Base-by-base conservation (phyloP, 2,329 filamentous ascomycete genomes). In the Penicillium frequentans region DNA sequence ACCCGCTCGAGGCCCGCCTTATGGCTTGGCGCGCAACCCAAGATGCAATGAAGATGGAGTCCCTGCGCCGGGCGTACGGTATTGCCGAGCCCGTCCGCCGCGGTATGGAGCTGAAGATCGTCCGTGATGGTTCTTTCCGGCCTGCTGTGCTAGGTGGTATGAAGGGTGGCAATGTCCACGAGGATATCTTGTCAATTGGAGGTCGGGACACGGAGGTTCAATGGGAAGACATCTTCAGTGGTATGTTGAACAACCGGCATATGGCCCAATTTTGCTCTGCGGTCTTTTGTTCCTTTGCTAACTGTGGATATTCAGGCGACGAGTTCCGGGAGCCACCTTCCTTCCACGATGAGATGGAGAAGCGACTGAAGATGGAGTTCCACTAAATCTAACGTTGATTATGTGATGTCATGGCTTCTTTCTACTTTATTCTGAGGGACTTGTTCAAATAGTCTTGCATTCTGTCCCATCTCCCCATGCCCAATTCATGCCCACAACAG, bases 91-190 rank as follows among this genome's bases (percentile, higher is more conserved):
- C 95, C 3, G 87, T 98, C 68, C 87, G 92, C 56, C 86, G 93
- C 54, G 90, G 89, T 60, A 97, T 99, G 95, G 95, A 99, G 82
- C 83, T 96, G 74, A 90, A 91, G 84, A 93, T 96, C 72, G 87
- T 90, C 19, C 81, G 86, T 60, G 86, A 89, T 59, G 89, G 91
- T 19, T 74, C 71, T 75, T 96, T 92, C 89, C 84, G 86, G 69
- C 91, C 91, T 49, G 79, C 85, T 67, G 86, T 85, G 46, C 79
- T 96, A 55, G 83, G 86, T 45, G 86, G 87, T 44, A 52, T 79
- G 71, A 65, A 75, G 62, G 66, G 80, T 48, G 82, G 84, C 11
- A 86, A 86, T 70, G 82, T 98, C 51, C 93, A 97, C 78, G 90
- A 91, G 80, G 93, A 98, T 74, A 91, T 99, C 62, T 79, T 99